Evolutionary conservation across 106 monocot species (phyloP).

Genomic region (Dioscorea zingiberensis): DNA sequence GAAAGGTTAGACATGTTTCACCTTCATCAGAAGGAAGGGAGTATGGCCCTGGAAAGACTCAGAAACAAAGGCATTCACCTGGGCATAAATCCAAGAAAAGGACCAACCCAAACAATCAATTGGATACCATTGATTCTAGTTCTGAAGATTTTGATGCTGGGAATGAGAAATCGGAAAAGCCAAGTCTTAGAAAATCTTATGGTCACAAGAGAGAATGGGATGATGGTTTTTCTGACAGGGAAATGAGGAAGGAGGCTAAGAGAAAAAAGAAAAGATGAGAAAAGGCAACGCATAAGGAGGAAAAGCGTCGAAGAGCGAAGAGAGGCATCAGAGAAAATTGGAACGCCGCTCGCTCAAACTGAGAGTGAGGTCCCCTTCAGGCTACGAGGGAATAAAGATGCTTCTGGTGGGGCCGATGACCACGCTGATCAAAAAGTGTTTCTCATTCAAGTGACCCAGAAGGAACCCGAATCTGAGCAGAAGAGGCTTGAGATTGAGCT

Average conservation of each 20-base stretch:
- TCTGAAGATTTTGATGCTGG: slow-evolving; percentile 26
- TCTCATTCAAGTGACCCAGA: slow-evolving; percentile 16
- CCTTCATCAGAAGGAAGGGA: slow-evolving; percentile 30
- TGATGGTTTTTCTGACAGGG: slow-evolving; percentile 37
- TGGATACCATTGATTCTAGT: slow-evolving; percentile 22
- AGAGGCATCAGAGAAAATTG: slow-evolving; percentile 55
- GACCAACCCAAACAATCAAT: not conserved
- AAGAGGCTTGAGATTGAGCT: slow-evolving; percentile 87
- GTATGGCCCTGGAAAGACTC: slow-evolving; percentile 35
- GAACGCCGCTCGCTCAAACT: slow-evolving; percentile 56
- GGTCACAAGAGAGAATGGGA: slow-evolving; percentile 30
- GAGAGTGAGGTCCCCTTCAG: slow-evolving; percentile 35
- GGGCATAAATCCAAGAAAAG: not conserved
- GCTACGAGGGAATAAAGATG: slow-evolving; percentile 37
- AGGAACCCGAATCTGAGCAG: slow-evolving; percentile 40
- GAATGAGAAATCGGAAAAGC: slow-evolving; percentile 19
- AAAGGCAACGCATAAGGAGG: slow-evolving; percentile 64
- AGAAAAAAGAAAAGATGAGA: slow-evolving; percentile 76
- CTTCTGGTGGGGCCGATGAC: slow-evolving; percentile 29
- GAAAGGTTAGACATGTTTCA: slow-evolving; percentile 11
- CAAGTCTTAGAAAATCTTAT: slow-evolving; percentile 39
- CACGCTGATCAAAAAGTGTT: not conserved
- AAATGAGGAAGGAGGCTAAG: slow-evolving; percentile 51
- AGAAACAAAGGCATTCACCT: slow-evolving; percentile 14
- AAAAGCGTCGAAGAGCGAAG: slow-evolving; percentile 73